Base-by-base conservation (phyloP, 2,329 filamentous ascomycete genomes). In the Colletotrichum coccodes region DNA sequence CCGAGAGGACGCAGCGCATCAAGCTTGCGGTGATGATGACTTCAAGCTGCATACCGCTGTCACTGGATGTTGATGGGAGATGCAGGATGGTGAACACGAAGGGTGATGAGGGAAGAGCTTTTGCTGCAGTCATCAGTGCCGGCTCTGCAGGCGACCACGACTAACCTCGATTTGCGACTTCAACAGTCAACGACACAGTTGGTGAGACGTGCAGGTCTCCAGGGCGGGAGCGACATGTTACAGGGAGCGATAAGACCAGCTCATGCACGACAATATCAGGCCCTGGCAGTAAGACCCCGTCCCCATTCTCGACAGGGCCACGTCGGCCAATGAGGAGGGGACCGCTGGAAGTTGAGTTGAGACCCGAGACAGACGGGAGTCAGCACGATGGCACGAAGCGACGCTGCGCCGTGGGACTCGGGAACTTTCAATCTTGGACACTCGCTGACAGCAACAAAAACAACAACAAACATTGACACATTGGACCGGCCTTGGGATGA, bases 231-330 rank as follows among this genome's bases (percentile, higher is more conserved):
- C 23, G 52, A 63, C 50, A 6, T 60, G 58, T 47, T 42, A 40
- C 38, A 66, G 40, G 64, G 46, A 54, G 44, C 34, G 26, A 52
- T 49, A 54, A 52, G 52, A 67, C 42, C 52, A 28, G 49, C 49
- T 40, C 49, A 56, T 66, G 63, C 63, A 66, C 58, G 58, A 62
- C 62, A 54, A 47, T 50, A 57, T 36, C 36, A 52, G 50, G 59
- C 58, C 52, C 64, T 57, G 40, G 54, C 61, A 53, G 54, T 54
- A 54, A 60, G 46, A 60, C 53, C 36, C 32, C 36, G 18, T 53
- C 36, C n/a, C 9, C 60, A 60, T 68, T 65, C 46, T 52, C 65
- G 21, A 50, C 14, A 53, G 12, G n/a, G 32, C 9, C 3, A 4
- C 23, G n/a, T 18, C 40, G 34, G 16, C 65, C 65, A 68, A 68